These are phyloP conservation scores for Monilinia laxa DNA, from an alignment of 2,329 filamentous ascomycete species.

Conservation along the genomic window DNA sequence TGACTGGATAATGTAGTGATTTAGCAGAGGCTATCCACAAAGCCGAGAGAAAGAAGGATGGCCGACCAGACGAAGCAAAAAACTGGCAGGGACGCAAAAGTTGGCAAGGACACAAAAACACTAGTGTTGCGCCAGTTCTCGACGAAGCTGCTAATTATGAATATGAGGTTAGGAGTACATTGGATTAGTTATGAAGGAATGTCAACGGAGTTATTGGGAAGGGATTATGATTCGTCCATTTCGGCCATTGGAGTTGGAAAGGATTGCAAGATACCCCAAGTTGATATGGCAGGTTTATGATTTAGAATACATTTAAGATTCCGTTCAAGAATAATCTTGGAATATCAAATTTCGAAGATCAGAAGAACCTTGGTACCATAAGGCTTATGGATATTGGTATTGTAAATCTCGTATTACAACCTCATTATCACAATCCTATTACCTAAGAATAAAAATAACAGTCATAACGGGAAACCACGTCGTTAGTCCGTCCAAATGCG, in stretches of 20 bases:
- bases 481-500: not conserved
- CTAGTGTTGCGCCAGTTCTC: constrained; percentile 31
- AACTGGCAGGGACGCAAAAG: constrained; percentile 22
- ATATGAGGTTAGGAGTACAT: constrained; percentile 30
- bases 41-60: constrained; percentile 26
- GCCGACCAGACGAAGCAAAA: constrained; percentile 2
- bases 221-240: not conserved
- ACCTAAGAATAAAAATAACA: not conserved
- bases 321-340: not conserved
- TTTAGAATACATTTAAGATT: not conserved
- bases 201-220: not conserved
- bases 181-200: constrained; percentile 27
- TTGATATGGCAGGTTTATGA: not conserved
- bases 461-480: not conserved
- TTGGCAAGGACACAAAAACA: constrained; percentile 28
- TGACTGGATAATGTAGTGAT: constrained; percentile 25
- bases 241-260: constrained; percentile 12
- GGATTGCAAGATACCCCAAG: constrained; percentile 9
- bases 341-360: constrained; percentile 2
- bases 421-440: not conserved
- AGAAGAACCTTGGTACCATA: not conserved
- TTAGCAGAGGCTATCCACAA: constrained; percentile 31
- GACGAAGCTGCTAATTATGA: constrained; percentile 35
- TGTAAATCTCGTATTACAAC: not conserved
- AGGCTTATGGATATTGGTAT: not conserved